These are phyloP conservation scores for Tolypocladium capitatum DNA, from an alignment of 2,329 filamentous ascomycete species.

Conservation along the genomic window DNA sequence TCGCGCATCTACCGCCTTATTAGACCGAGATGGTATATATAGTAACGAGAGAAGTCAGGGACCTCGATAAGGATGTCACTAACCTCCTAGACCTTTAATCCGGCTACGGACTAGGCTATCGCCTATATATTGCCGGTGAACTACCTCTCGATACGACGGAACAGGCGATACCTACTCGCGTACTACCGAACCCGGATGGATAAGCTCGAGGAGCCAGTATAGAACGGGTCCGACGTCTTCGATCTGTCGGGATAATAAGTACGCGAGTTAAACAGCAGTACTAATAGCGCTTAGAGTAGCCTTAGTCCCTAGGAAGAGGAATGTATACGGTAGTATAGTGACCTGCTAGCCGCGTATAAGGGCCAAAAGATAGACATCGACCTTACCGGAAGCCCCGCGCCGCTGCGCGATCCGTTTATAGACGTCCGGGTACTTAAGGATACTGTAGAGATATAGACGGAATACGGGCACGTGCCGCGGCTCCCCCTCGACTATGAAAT, in stretches of 20 bases:
- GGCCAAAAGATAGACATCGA: slow-evolving; percentile 98
- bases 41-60: slow-evolving; percentile 81
- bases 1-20: slow-evolving; percentile 78
- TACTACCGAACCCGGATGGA: slow-evolving; percentile 86
- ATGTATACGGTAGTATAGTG: slow-evolving; percentile 82
- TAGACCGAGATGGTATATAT: slow-evolving; percentile 82
- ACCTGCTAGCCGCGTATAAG: slow-evolving; percentile 90
- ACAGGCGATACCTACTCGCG: slow-evolving; percentile 88
- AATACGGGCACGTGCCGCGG: slow-evolving; percentile 66
- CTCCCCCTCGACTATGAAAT: not conserved
- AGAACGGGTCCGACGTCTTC: slow-evolving; percentile 74
- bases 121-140: slow-evolving; percentile 86
- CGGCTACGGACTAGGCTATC: slow-evolving; percentile 65
- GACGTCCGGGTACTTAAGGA: slow-evolving; percentile 93
- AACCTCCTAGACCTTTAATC: slow-evolving; percentile 78
- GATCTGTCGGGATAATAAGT: slow-evolving; percentile 52
- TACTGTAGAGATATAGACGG: slow-evolving; percentile 95
- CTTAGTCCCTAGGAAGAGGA: slow-evolving; percentile 94
- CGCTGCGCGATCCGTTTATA: slow-evolving; percentile 90
- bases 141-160: slow-evolving; percentile 86
- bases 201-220: slow-evolving; percentile 86
- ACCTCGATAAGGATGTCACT: slow-evolving; percentile 76
- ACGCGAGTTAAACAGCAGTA: slow-evolving; percentile 21
- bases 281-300: slow-evolving; percentile 44
- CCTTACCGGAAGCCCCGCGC: slow-evolving; percentile 83